Evolutionary conservation across 345 rosid species (phyloP), one percentile per base, ranked within the genome.

Genomic region (Tarenaya hassleriana): DNA sequence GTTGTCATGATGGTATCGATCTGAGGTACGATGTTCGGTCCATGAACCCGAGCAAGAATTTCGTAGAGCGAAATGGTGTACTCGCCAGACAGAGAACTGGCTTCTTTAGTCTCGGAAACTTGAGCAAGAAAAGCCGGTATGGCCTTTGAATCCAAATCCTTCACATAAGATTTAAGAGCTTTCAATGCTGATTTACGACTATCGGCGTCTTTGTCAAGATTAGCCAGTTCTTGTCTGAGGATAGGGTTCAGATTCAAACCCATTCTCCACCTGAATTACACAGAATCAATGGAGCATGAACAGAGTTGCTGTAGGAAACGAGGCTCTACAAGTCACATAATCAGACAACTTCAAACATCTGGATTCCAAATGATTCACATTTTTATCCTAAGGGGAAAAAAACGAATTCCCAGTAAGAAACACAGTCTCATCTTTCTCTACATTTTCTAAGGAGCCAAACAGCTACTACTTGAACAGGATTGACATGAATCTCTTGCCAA

Each of bases 31-130:
- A 92, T 88, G 70, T 85, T 92, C 37, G 73, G 77, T 48, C 99
- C 99, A 55, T 92, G 97, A 44, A 83, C 88, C 37, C 94, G 99
- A 18, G 99, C 94, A 56, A 92, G 95, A 66, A 83, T 94, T 69
- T 92, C 97, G 24, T 85, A 88, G 32, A 88, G 91, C 0, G 97
- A 92, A 55, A 92, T 92, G 0, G 99, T 85, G 78, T 88, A 85
- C 65, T 85, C 97, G 3, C 95, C 97, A 0, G 99, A 85, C 16
- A 92, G 62, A 7, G 82, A 71, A 7, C 91, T 88, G 0, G 84
- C 80, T 67, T 85, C 99, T 70, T 88, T 92, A 29, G 97, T 86
- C 69, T 88, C 97, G n/a, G 87, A 88, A 49, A 92, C 94, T 65
- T 92, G 95, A 19, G 95, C 97, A 56, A 92, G 75, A 60, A 92